Base-by-base conservation (phyloP, 2,329 filamentous ascomycete species). In the Tolypocladium nubicola region DNA sequence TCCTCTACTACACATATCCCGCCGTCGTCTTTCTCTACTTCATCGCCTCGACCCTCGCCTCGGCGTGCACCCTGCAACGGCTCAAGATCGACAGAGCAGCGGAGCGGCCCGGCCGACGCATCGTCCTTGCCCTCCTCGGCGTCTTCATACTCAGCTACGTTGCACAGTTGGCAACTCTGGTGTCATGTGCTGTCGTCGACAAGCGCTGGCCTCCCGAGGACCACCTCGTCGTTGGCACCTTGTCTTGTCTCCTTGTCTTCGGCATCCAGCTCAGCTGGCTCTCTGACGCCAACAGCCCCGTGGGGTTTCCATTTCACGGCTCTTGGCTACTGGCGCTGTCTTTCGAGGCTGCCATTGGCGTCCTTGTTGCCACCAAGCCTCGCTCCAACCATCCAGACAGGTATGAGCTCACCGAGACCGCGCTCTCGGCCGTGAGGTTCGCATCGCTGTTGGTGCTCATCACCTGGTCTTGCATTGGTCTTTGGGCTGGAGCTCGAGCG, bases 241-340 rank as follows among this genome's bases (percentile, higher is more conserved):
- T 88, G 33, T 81, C 84, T 1, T 86, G 83, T 56, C 75, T 84
- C 52, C 70, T 89, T 35, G 75, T 83, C n/a, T 89, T 86, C 68
- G 79, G 82, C 4, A 77, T 85, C 16, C 76, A 87, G 62, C 72
- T 84, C 58, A 75, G 80, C 45, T 76, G 76, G 23, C 74, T 88
- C 16, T 71, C 75, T 2, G 79, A 82, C 55, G 72, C 74, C 21
- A 66, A 74, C 37, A 73, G 76, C 55, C 75, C 78, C 2, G 75
- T 83, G 11, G 86, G 83, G 77, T 83, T 85, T 62, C 83, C 85
- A 0, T 84, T 83, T 60, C 80, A 81, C 61, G 85, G 83, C 21
- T 81, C 82, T 14, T 87, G 85, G 77, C 62, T 80, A 37, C 68
- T 88, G 19, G 81, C 80, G 16, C 69, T 86, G 9, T 63, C 76